Evolutionary conservation across 495 filamentous ascomycete genomes (phyloP).

Genomic region (Parathielavia appendiculata): DNA sequence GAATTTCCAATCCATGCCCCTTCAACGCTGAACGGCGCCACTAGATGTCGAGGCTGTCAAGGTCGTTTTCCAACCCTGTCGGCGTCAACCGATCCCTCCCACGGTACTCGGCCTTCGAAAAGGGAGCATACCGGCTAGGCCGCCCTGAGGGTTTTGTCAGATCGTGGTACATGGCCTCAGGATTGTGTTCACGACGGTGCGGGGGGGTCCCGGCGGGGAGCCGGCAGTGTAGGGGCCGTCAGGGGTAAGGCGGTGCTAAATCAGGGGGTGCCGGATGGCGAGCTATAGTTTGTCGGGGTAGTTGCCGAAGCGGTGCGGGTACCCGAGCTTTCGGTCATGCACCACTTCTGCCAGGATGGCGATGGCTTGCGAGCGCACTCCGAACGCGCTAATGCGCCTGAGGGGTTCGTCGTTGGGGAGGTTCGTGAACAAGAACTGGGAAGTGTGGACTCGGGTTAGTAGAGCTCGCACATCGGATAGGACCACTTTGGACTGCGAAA

Average conservation of each 20-base stretch:
- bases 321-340: background rate
- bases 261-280: background rate
- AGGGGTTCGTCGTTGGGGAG: background rate
- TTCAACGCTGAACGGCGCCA: background rate
- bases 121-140: background rate
- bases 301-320: conserved; percentile 7
- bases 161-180: conserved; percentile 1
- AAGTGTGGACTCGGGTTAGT: background rate
- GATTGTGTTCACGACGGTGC: background rate
- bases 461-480: too few species aligned
- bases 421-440: background rate
- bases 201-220: background rate
- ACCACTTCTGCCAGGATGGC: background rate
- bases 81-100: background rate
- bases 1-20: background rate
- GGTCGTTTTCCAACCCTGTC: background rate
- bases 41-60: background rate
- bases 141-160: background rate
- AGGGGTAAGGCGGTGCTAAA: background rate
- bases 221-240: background rate
- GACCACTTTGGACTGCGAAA: background rate
- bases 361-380: background rate
- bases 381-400: background rate
- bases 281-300: background rate
- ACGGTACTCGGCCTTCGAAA: background rate